Percentiles rank a stretch among this genome's conserved stretches.
Evolutionary conservation across 352 stramenopile genomes (phyloP).

Genomic region (Phytophthora ramorum): DNA sequence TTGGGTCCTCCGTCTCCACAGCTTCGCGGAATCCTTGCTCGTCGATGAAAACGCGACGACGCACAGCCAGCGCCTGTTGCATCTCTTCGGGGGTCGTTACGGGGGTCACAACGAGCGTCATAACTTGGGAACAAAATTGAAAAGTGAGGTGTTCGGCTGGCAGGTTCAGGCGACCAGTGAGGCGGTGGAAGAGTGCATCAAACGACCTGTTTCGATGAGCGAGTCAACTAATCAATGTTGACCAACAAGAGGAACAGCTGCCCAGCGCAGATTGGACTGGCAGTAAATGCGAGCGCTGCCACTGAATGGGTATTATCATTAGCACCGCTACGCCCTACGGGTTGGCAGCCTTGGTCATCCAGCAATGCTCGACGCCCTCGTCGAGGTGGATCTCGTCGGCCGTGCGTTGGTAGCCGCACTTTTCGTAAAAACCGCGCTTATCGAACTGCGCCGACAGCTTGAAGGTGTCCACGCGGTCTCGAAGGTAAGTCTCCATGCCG

Average conservation of each 20-base stretch:
- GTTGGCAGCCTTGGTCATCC: conserved; percentile 36
- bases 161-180: conserved; percentile 6
- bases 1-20: conserved; percentile 50
- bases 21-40: conserved; percentile 57
- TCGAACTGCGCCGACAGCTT: conserved; percentile 55
- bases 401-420: conserved; percentile 36
- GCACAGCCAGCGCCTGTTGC: conserved; percentile 51
- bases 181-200: conserved; percentile 16
- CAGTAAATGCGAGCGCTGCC: too few species aligned
- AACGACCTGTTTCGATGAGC: conserved; percentile 28
- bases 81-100: conserved; percentile 53
- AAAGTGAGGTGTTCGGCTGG: conserved; percentile 10
- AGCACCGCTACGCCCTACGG: conserved; percentile 5
- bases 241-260: conserved; percentile 4
- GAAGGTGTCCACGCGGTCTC: conserved; percentile 39
- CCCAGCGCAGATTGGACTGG: neutral
- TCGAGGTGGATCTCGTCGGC: conserved; percentile 41
- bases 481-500: conserved; percentile 40
- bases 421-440: conserved; percentile 40
- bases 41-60: conserved; percentile 63
- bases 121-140: conserved; percentile 23
- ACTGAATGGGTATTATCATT: conserved; percentile 1
- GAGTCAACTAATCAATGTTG: conserved; percentile 7
- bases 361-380: conserved; percentile 41
- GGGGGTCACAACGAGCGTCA: conserved; percentile 49